Evolutionary conservation across 345 rosid species (phyloP), one percentile per base, ranked within the genome.

Genomic region (Eucalyptus polyanthemos): DNA sequence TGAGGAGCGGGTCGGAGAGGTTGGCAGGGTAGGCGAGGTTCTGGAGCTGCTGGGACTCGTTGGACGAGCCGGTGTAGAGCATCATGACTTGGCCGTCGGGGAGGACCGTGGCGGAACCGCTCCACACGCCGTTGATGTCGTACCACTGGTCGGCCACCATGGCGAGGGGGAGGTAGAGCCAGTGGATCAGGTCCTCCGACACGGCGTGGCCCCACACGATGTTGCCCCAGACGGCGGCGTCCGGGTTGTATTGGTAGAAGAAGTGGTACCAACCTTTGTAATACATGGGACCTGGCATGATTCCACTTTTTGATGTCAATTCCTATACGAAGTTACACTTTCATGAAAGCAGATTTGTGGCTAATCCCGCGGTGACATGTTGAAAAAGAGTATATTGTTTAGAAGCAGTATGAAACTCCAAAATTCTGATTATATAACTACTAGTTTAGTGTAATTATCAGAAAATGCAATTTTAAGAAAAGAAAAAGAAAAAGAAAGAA

Each of bases 141-240:
- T 96, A 97, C 97, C 99, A 96, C 24, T 95, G 92, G 90, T 97
- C 98, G 40, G 97, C 94, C 69, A 95, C 94, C 99, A 97, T 95
- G 34, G 99, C 99, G 14, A 96, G 25, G 5, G 99, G 99, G 60
- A 97, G 97, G 93, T 96, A 95, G 88, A 93, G 95, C 99, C 99
- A 97, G 86, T 95, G 96, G 92, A 96, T 93, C 86, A 96, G 89
- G 86, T 97, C 99, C 87, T 88, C 92, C 19, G 99, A 97, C 14
- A 96, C 97, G 8, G 99, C 99, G 88, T 97, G 99, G 37, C 97
- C 99, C 99, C 99, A 97, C 11, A 95, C 98, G 62, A 97, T 97
- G 93, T 95, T 94, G 80, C 99, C 99, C 99, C 99, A 97, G 22
- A 97, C 91, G 14, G 99, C 94, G 6, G 92, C 99, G 88, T 94